Evolutionary conservation across 768 basidiomycete genomes (phyloP).

Genomic region (Paxillus involutus): DNA sequence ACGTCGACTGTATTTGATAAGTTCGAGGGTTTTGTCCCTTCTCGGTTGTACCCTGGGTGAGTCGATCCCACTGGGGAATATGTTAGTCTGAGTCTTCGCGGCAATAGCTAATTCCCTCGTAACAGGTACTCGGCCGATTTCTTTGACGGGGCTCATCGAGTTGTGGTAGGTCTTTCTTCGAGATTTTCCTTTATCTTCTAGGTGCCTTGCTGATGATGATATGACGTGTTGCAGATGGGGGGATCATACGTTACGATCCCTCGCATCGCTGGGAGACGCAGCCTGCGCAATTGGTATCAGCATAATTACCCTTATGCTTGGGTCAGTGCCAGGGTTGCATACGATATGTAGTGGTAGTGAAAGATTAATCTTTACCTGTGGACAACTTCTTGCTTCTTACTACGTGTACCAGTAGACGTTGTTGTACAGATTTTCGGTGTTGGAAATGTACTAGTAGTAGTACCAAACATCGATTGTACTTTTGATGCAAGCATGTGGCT

Average conservation of each 20-base stretch:
- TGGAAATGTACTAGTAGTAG: too few species aligned
- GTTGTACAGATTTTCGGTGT: not conserved
- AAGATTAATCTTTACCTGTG: too few species aligned
- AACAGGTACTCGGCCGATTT: slow-evolving; percentile 82
- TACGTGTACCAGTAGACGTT: not conserved
- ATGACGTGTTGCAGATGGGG: slow-evolving; percentile 59
- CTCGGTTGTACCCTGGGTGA: slow-evolving; percentile 84
- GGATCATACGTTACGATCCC: slow-evolving; percentile 89
- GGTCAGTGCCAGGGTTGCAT: slow-evolving; percentile 72
- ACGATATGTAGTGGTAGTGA: slow-evolving; percentile 38
- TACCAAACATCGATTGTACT: too few species aligned
- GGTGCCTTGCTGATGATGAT: not conserved
- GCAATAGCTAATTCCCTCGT: not conserved
- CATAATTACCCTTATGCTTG: slow-evolving; percentile 89
- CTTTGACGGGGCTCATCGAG: slow-evolving; percentile 82
- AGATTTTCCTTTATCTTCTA: not conserved
- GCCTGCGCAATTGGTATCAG: slow-evolving; percentile 91
- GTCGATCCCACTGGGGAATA: slow-evolving; percentile 3
- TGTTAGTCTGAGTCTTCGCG: not conserved
- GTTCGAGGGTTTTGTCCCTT: slow-evolving; percentile 74
- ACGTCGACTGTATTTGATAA: slow-evolving; percentile 77
- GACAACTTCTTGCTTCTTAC: not conserved
- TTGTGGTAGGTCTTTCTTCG: slow-evolving; percentile 69
- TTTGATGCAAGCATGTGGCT: too few species aligned
- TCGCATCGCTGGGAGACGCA: slow-evolving; percentile 70